These are phyloP conservation scores for Ambrosia artemisiifolia DNA, from an alignment of 129 eudicot species.

Conservation along the genomic window DNA sequence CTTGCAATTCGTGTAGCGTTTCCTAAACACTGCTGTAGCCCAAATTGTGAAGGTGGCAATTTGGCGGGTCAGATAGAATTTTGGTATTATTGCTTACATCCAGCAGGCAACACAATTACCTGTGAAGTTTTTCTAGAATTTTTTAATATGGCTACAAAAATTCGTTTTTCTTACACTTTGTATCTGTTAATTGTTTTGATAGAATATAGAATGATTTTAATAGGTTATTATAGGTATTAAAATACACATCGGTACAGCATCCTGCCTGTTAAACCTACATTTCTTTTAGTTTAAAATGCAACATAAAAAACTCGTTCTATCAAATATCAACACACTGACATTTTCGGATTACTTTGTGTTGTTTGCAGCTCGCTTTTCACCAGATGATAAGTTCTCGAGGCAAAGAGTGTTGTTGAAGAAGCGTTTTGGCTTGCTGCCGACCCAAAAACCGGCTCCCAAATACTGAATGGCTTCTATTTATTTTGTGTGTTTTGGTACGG, in stretches of 20 bases:
- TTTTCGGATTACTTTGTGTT: neutral
- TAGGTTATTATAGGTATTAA: neutral
- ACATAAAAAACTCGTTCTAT: neutral
- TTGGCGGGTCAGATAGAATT: neutral
- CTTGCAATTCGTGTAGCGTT: neutral
- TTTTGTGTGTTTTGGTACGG: conserved; percentile 4
- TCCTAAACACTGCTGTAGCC: neutral
- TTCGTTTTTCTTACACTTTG: neutral
- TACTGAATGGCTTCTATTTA: conserved; percentile 4
- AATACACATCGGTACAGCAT: neutral
- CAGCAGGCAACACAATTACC: neutral
- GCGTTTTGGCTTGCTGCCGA: conserved; percentile 86
- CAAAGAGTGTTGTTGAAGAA: conserved; percentile 89
- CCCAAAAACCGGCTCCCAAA: conserved; percentile 54
- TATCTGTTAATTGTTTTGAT: neutral
- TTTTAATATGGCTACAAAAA: neutral
- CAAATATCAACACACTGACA: neutral
- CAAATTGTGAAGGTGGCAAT: neutral
- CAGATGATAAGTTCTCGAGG: conserved; percentile 87
- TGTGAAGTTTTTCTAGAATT: too few species aligned
- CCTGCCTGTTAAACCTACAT: too few species aligned
- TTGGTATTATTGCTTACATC: neutral
- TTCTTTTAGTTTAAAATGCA: neutral
- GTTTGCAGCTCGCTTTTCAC: conserved; percentile 85
- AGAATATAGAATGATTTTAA: neutral